These are phyloP conservation scores for Strobilomyces dryophilus DNA, from an alignment of 768 basidiomycete genomes.

Conservation along the genomic window DNA sequence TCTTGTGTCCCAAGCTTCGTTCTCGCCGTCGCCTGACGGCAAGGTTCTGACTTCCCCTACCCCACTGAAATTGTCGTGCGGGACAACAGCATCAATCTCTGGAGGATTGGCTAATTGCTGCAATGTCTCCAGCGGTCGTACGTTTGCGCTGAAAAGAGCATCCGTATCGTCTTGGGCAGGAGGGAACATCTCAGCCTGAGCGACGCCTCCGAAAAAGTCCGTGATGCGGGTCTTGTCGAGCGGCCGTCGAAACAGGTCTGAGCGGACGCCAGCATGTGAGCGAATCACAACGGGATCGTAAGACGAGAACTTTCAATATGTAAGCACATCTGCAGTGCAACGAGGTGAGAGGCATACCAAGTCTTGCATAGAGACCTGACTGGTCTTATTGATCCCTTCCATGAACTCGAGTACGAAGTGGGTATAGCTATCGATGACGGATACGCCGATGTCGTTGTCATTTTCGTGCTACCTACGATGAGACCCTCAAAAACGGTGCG, in stretches of 20 bases:
- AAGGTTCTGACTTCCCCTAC: not conserved
- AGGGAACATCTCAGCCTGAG: constrained; percentile 68
- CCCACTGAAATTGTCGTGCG: not conserved
- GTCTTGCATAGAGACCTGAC: constrained; percentile 72
- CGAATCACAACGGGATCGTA: constrained; percentile 73
- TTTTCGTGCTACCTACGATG: constrained; percentile 67
- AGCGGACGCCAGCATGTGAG: constrained; percentile 87
- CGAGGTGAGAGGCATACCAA: constrained; percentile 50
- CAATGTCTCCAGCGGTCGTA: not conserved
- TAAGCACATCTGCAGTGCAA: constrained; percentile 6
- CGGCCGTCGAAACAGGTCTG: constrained; percentile 69
- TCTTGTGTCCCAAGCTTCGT: constrained; percentile 9
- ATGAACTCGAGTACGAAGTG: constrained; percentile 89
- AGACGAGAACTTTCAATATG: constrained; percentile 60
- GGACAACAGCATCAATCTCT: not conserved
- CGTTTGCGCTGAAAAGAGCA: not conserved
- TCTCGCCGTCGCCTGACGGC: not conserved
- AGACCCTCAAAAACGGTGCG: not conserved
- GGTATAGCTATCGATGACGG: constrained; percentile 93
- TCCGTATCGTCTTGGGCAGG: constrained; percentile 1
- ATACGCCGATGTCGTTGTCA: constrained; percentile 91
- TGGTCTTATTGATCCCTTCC: constrained; percentile 91
- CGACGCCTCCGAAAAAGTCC: constrained; percentile 87
- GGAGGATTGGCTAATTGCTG: not conserved
- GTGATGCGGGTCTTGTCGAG: constrained; percentile 65